phyloP scores from a whole-genome alignment of 2,329 filamentous ascomycete genomes.

The Trichoderma koningiopsis region DNA sequence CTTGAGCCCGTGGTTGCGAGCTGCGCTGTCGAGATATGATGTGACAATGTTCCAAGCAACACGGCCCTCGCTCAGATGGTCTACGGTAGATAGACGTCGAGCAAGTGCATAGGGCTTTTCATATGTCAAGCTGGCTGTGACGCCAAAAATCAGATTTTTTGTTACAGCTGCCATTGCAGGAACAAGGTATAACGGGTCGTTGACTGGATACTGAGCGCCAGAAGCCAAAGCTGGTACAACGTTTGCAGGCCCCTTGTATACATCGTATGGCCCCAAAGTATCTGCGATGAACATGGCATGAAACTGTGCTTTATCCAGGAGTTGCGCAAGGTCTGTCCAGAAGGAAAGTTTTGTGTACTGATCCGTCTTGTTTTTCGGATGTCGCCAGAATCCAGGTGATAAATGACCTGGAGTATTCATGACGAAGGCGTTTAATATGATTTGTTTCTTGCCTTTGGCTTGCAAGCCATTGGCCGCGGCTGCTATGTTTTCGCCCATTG shows the following conservation, averaged over 20 bases:
- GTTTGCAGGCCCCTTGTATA: slow-evolving; percentile 60
- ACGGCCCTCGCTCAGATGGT: slow-evolving; percentile 62
- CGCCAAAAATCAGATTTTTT: slow-evolving; percentile 63
- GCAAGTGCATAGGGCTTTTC: slow-evolving; percentile 64
- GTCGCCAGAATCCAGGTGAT: slow-evolving; percentile 22
- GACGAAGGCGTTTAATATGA: slow-evolving; percentile 23
- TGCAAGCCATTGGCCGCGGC: background rate
- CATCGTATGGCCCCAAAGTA: slow-evolving; percentile 65
- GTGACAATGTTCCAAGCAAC: slow-evolving; percentile 71
- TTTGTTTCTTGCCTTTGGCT: slow-evolving; percentile 19
- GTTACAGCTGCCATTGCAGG: slow-evolving; percentile 68
- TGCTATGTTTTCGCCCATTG: slow-evolving; percentile 1
- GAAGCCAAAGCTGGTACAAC: slow-evolving; percentile 56
- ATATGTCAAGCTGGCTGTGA: slow-evolving; percentile 65
- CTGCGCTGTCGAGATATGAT: slow-evolving; percentile 23
- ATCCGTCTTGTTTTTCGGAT: slow-evolving; percentile 48
- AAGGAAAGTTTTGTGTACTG: slow-evolving; percentile 60
- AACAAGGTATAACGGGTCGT: slow-evolving; percentile 61
- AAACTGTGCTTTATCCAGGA: slow-evolving; percentile 63
- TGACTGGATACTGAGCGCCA: slow-evolving; percentile 66
- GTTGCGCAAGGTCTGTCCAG: slow-evolving; percentile 65
- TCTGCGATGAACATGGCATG: slow-evolving; percentile 68
- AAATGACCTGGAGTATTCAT: slow-evolving; percentile 22
- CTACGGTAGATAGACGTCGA: slow-evolving; percentile 63
- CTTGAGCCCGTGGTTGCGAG: slow-evolving; percentile 18